These are phyloP conservation scores for Penicillium sp. DNA, from an alignment of 2,329 filamentous ascomycete species.

Conservation along the genomic window DNA sequence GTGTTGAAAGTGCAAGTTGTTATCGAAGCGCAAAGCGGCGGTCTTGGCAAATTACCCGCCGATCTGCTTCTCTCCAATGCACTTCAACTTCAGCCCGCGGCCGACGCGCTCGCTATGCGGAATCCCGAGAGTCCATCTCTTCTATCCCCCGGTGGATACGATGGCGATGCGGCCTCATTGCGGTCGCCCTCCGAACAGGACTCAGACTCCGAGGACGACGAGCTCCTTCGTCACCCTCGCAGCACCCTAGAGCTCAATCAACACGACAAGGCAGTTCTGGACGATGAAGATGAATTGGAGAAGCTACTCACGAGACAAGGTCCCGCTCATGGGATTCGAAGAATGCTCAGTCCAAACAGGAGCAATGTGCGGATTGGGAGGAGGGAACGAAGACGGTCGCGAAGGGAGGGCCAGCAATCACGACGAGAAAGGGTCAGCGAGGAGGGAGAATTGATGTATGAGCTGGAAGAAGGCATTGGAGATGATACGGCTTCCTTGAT, in stretches of 20 bases:
- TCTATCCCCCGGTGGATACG: slow-evolving; percentile 59
- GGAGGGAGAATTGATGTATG: slow-evolving; percentile 74
- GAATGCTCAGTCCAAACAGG: slow-evolving; percentile 40
- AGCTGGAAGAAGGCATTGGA: slow-evolving; percentile 71
- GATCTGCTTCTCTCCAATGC: slow-evolving; percentile 4
- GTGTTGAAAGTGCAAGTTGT: background rate
- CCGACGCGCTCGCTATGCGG: slow-evolving; percentile 21
- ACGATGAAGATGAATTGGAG: slow-evolving; percentile 64
- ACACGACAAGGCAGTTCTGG: slow-evolving; percentile 63
- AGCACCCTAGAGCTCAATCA: slow-evolving; percentile 64
- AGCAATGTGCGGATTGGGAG: slow-evolving; percentile 48
- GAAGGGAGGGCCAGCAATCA: slow-evolving; percentile 45
- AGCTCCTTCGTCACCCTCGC: slow-evolving; percentile 58
- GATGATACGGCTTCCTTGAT: slow-evolving; percentile 59
- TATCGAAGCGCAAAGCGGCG: background rate
- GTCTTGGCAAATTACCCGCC: slow-evolving; percentile 10
- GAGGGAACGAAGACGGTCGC: slow-evolving; percentile 47
- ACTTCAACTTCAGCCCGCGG: slow-evolving; percentile 9
- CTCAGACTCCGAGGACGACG: slow-evolving; percentile 69
- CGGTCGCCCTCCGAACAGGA: slow-evolving; percentile 61
- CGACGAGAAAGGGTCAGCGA: slow-evolving; percentile 54
- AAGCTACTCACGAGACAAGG: slow-evolving; percentile 41
- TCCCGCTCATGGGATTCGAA: slow-evolving; percentile 33
- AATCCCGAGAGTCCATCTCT: slow-evolving; percentile 40
- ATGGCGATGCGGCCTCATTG: slow-evolving; percentile 63